A percentile compares a stretch with the other conserved stretches of the same genome.
Evolutionary conservation across 2,329 filamentous ascomycete species (phyloP).

Genomic region (Microcyclospora pomicola): DNA sequence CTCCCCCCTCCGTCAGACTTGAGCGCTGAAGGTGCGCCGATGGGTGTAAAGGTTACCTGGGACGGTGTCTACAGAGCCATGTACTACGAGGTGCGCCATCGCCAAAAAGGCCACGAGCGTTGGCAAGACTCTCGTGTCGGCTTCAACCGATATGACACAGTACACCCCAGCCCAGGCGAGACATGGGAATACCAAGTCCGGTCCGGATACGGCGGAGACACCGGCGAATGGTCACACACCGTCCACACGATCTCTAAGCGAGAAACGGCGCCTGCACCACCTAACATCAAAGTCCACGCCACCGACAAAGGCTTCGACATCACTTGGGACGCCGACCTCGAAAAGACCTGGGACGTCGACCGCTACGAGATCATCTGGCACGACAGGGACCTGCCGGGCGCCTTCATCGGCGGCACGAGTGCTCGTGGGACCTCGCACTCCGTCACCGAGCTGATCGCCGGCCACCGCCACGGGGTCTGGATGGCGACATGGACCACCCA

Average conservation of each 20-base stretch:
- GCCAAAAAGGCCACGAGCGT: constrained; percentile 1
- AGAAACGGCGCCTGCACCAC: constrained; percentile 4
- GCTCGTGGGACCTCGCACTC: constrained; percentile 1
- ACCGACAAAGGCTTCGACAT: constrained; percentile 2
- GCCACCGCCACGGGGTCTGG: constrained; percentile 6
- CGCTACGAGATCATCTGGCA: constrained; percentile 7
- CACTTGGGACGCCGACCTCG: constrained; percentile 2
- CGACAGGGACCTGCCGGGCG: constrained; percentile 3
- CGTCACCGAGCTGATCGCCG: constrained; percentile 4
- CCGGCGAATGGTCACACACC: constrained; percentile 5
- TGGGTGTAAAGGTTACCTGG: constrained; percentile 8
- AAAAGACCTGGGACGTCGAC: constrained; percentile 6
- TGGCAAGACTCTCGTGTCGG: constrained; percentile 4
- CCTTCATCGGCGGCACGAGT: constrained; percentile 5
- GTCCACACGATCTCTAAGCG: constrained; percentile 1
- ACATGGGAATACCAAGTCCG: constrained; percentile 9
- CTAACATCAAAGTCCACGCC: constrained; percentile 4
- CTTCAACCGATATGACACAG: constrained; percentile 5
- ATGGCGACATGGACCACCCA: constrained; percentile 6
- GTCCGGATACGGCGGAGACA: constrained; percentile 2
- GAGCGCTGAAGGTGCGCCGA: constrained; percentile 1
- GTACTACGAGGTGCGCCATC: constrained; percentile 6
- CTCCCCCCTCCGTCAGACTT: constrained; percentile 4
- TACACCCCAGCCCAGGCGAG: constrained; percentile 4
- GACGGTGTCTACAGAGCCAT: constrained; percentile 8